Percentiles rank a stretch among this genome's conserved stretches.
Evolutionary conservation across 164 flowering plant species (phyloP).

Genomic region (Magnolia sinica): DNA sequence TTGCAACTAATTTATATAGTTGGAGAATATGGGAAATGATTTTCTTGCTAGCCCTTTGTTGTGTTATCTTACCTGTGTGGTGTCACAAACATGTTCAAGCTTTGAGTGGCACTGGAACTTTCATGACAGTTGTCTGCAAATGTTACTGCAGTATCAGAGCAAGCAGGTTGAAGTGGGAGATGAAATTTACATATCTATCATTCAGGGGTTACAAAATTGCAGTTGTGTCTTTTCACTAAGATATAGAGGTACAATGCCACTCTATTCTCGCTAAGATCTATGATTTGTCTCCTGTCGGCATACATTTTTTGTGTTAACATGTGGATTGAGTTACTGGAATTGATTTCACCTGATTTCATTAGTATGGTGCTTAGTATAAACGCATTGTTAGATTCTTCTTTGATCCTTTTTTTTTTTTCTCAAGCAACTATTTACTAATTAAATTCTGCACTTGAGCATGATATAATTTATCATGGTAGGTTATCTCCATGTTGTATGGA

Average conservation of each 20-base stretch:
- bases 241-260: constrained; percentile 1
- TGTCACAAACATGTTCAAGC: constrained; percentile 15
- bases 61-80: constrained; percentile 8
- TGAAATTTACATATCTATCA: constrained; percentile 17
- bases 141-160: constrained; percentile 71
- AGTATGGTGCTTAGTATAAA: not conserved
- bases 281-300: not conserved
- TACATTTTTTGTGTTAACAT: not conserved
- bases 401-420: no score
- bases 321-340: constrained; percentile 1
- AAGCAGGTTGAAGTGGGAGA: constrained; percentile 56
- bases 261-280: not conserved
- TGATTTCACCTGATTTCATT: not conserved
- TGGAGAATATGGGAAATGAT: not conserved
- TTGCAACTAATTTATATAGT: not conserved
- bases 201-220: constrained; percentile 30
- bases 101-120: constrained; percentile 23
- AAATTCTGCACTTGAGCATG: no score
- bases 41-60: not conserved
- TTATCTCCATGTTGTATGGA: no score
- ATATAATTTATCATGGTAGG: no score
- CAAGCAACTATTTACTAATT: no score
- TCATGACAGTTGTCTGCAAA: constrained; percentile 43
- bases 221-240: constrained; percentile 25
- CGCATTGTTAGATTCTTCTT: not conserved